Conservation (phyloP, 2,329 filamentous ascomycete species). For the Venturia oleaginea region DNA sequence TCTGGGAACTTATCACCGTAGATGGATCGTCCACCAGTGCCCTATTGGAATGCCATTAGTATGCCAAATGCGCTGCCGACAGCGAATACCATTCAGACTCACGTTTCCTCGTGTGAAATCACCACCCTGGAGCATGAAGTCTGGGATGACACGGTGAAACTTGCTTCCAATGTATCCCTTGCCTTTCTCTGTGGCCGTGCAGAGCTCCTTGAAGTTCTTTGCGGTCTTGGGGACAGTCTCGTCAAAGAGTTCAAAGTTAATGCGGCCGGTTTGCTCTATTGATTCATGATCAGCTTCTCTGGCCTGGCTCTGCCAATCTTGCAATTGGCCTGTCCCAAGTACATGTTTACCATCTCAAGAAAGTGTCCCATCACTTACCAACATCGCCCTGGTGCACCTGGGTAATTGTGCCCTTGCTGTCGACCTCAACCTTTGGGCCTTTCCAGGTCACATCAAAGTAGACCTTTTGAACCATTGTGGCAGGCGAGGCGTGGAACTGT, state of each 20-base stretch:
- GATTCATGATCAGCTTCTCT: neutral
- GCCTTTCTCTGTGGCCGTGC: constrained; percentile 66
- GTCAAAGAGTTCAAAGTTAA: constrained; percentile 85
- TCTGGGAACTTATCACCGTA: constrained; percentile 91
- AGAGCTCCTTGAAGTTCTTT: constrained; percentile 76
- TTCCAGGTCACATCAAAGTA: constrained; percentile 51
- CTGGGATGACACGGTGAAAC: constrained; percentile 88
- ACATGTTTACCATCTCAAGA: constrained; percentile 14
- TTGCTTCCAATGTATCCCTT: constrained; percentile 73
- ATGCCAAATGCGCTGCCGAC: neutral
- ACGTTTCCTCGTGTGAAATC: constrained; percentile 92
- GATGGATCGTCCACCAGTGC: constrained; percentile 87
- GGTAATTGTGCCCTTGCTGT: constrained; percentile 42
- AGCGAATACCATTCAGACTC: constrained; percentile 35
- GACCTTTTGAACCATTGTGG: constrained; percentile 68
- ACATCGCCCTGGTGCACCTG: constrained; percentile 23
- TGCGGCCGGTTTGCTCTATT: constrained; percentile 62
- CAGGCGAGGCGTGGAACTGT: constrained; percentile 54
- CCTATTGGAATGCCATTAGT: constrained; percentile 39
- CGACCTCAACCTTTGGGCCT: constrained; percentile 59
- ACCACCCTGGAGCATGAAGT: constrained; percentile 95
- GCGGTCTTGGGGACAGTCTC: constrained; percentile 80
- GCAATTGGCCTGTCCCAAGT: neutral
- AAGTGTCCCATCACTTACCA: constrained; percentile 40
- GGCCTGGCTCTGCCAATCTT: neutral